phyloP scores from a whole-genome alignment of 352 stramenopile genomes.

The Globisporangium apiculatum region DNA sequence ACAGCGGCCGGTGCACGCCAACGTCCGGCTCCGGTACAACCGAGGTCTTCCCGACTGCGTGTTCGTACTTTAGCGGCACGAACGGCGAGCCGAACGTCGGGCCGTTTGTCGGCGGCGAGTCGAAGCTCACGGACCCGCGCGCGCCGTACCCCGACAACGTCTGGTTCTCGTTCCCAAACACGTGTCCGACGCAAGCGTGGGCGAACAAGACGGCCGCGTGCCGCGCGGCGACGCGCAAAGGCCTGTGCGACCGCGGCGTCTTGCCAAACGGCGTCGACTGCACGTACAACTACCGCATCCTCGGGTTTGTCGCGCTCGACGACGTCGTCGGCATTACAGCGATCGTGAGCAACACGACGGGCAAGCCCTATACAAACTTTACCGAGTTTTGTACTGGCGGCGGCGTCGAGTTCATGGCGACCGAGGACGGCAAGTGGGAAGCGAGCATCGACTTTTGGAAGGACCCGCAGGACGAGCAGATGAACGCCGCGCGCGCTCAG shows the following conservation, averaged over 20 bases:
- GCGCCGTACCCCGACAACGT: constrained; percentile 39
- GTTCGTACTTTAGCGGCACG: constrained; percentile 64
- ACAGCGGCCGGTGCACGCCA: constrained; percentile 55
- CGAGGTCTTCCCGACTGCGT: constrained; percentile 38
- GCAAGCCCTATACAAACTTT: constrained; percentile 48
- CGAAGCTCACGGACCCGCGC: constrained; percentile 27
- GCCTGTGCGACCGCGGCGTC: constrained; percentile 45
- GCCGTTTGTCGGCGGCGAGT: constrained; percentile 46
- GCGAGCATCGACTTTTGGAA: constrained; percentile 61
- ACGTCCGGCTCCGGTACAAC: constrained; percentile 12
- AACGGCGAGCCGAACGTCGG: constrained; percentile 50
- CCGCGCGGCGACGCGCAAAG: constrained; percentile 31
- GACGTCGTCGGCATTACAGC: constrained; percentile 72
- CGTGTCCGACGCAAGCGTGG: constrained; percentile 50
- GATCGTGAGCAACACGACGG: constrained; percentile 46
- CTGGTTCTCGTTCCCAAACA: constrained; percentile 73
- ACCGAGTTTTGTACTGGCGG: constrained; percentile 54
- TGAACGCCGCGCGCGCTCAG: constrained; percentile 36
- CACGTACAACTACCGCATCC: constrained; percentile 57
- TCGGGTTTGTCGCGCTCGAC: constrained; percentile 61
- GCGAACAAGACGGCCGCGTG: constrained; percentile 37
- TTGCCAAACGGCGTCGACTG: constrained; percentile 53
- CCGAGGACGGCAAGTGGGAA: constrained; percentile 34
- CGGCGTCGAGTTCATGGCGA: constrained; percentile 49
- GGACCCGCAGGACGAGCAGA: constrained; percentile 49